Evolutionary conservation across 495 filamentous ascomycete genomes (phyloP), one percentile per base, ranked within the genome.

Genomic region (Penicillium coprophilum): DNA sequence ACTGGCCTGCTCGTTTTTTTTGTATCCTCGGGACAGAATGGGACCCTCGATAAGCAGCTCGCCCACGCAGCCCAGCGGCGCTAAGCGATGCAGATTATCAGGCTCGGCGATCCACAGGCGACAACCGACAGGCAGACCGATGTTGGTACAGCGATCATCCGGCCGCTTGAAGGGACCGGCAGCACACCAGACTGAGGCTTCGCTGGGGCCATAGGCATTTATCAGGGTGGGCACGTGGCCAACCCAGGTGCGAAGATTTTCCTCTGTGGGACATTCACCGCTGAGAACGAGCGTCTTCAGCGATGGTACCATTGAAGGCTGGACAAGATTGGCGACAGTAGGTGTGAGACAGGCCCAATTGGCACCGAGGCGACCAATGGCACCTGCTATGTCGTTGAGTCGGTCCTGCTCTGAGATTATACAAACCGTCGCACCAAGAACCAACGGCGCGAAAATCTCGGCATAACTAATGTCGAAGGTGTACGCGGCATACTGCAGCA

Each of bases 41-140:
- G 78, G 77, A 0, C 82, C 83, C 70, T 83, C 81, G 27, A 86
- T 71, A 17, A 81, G 55, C 34, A 85, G 69, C 63, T 86, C 83
- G 12, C 82, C 83, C 10, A 81, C 68, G 7, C 64, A 55, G 2
- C 83, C 83, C 39, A 85, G 62, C 0, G 81, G 80, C 27, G 75
- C 61, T 13, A 86, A 73, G 2, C 65, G 59, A 43, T 81, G 66
- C 53, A 79, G 73, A 60, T 84, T 68, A 5, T 63, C 51, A 2
- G 80, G 72, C 47, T 39, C 17, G 6, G 17, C 36, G 13, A 39
- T 17, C 36, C 36, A 39, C 13, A 39, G 17, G 36, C 13, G 13
- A 17, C 36, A 15, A 15, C 13, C 36, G 13, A 39, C 13, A 15
- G 36, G 36, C 17, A 39, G 17, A 17, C 36, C 36, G 13, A 39